A percentile compares a stretch with the other conserved stretches of the same genome.
These are phyloP conservation scores for Fusarium piperis DNA, from an alignment of 2,329 filamentous ascomycete genomes.

Conservation along the genomic window DNA sequence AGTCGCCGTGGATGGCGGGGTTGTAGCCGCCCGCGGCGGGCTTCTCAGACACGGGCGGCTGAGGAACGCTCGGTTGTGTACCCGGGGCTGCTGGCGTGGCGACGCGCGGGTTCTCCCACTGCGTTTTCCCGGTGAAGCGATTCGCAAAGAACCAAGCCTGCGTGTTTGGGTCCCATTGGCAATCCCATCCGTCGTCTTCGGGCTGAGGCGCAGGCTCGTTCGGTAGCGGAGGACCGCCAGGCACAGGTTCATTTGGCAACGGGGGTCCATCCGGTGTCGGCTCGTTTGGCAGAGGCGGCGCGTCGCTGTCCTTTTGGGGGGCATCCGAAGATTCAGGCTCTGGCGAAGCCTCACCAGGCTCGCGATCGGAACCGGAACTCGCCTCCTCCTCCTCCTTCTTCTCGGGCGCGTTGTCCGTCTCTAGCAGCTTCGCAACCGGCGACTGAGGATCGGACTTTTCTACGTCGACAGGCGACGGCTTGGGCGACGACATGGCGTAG, in stretches of 20 bases:
- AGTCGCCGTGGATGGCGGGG: slow-evolving; percentile 94
- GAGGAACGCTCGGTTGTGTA: slow-evolving; percentile 40
- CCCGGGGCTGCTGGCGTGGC: slow-evolving; percentile 51
- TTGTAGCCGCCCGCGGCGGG: slow-evolving; percentile 82
- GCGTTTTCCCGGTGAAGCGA: slow-evolving; percentile 76
- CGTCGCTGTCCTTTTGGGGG: slow-evolving; percentile 28
- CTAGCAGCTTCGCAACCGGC: slow-evolving; percentile 13
- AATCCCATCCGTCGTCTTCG: slow-evolving; percentile 82
- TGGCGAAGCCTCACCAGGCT: slow-evolving; percentile 40
- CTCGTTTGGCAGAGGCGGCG: slow-evolving; percentile 52
- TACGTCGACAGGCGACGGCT: slow-evolving; percentile 14
- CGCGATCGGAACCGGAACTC: slow-evolving; percentile 17
- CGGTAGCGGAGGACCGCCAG: slow-evolving; percentile 53
- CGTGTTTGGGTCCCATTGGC: slow-evolving; percentile 75
- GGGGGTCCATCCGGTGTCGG: slow-evolving; percentile 43
- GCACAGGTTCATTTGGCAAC: slow-evolving; percentile 45
- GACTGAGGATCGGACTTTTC: slow-evolving; percentile 26
- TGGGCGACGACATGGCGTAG: slow-evolving; percentile 36
- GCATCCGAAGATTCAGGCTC: slow-evolving; percentile 19
- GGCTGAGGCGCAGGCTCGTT: slow-evolving; percentile 58
- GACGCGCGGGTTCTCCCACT: slow-evolving; percentile 89
- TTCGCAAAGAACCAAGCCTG: slow-evolving; percentile 88
- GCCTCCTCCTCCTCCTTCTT: slow-evolving; percentile 8
- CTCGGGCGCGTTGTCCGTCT: slow-evolving; percentile 27
- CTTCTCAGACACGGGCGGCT: slow-evolving; percentile 47